These are phyloP conservation scores for Boletales sp. DNA, from an alignment of 768 basidiomycete species.

Conservation along the genomic window DNA sequence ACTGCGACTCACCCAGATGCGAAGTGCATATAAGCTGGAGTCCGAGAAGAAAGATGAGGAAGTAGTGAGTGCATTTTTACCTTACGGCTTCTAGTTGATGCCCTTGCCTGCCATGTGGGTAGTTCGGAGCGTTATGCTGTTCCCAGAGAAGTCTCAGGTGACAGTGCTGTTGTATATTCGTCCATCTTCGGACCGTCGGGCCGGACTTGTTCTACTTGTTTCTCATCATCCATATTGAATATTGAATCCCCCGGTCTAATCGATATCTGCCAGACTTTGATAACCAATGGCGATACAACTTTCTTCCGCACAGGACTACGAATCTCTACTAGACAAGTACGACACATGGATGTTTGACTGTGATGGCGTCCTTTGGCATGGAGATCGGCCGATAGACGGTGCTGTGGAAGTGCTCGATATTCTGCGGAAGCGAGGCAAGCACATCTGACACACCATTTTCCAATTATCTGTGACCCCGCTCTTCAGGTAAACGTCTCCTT, in stretches of 20 bases:
- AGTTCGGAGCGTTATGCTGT: too few relatives aligned
- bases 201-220: background rate
- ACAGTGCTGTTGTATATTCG: too few relatives aligned
- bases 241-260: background rate
- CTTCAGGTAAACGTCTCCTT: constrained; percentile 70
- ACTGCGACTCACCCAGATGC: too few relatives aligned
- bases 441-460: constrained; percentile 1
- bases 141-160: too few relatives aligned
- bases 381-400: constrained; percentile 74
- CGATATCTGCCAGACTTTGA: constrained; percentile 14
- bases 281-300: constrained; percentile 23
- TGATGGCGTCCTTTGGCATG: constrained; percentile 93
- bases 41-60: too few relatives aligned
- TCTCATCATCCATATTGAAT: background rate
- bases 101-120: too few relatives aligned
- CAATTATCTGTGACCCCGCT: background rate
- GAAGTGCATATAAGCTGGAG: too few relatives aligned
- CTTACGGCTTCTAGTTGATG: too few relatives aligned
- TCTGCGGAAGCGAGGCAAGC: constrained; percentile 69
- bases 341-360: constrained; percentile 98
- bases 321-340: constrained; percentile 54
- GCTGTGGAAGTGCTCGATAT: constrained; percentile 69
- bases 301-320: constrained; percentile 43
- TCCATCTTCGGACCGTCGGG: too few relatives aligned
- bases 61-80: too few relatives aligned